A percentile compares a stretch with the other conserved stretches of the same genome.
phyloP scores from a whole-genome alignment of 176 grass and related monocot species.

The Phyllostachys edulis region DNA sequence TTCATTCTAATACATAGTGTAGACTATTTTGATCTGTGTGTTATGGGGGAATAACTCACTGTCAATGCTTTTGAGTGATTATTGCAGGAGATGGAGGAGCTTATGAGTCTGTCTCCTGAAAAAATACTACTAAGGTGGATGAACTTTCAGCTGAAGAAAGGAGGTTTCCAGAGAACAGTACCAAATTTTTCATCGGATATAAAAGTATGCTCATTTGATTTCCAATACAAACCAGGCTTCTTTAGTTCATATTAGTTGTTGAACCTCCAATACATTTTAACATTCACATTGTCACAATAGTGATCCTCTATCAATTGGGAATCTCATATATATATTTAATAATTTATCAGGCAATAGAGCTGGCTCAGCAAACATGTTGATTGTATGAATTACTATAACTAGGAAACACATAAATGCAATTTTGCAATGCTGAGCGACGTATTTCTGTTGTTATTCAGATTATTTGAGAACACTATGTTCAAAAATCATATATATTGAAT shows the following conservation, averaged over 20 bases:
- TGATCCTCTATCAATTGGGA: background rate
- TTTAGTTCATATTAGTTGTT: background rate
- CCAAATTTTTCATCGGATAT: conserved; percentile 85
- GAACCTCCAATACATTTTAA: background rate
- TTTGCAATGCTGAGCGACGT: background rate
- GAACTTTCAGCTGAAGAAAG: conserved; percentile 99
- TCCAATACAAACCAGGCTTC: conserved; percentile 1
- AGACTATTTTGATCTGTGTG: background rate
- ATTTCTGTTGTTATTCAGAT: conserved; percentile 2
- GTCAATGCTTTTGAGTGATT: conserved; percentile 11
- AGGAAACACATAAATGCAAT: conserved; percentile 17
- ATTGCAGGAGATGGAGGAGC: conserved; percentile 83
- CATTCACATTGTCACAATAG: background rate
- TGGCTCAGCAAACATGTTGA: background rate
- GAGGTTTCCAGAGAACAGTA: conserved; percentile 60
- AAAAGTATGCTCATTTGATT: conserved; percentile 59
- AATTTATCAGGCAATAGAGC: background rate
- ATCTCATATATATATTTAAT: background rate
- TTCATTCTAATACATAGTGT: conserved; percentile 14
- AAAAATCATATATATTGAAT: background rate
- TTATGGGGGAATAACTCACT: conserved; percentile 15
- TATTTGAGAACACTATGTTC: background rate
- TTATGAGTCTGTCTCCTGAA: conserved; percentile 96
- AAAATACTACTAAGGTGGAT: conserved; percentile 93
- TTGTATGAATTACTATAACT: background rate